Percentiles rank a stretch among this genome's conserved stretches.
phyloP scores from a whole-genome alignment of 331 rosid species.

The Saraca asoca region DNA sequence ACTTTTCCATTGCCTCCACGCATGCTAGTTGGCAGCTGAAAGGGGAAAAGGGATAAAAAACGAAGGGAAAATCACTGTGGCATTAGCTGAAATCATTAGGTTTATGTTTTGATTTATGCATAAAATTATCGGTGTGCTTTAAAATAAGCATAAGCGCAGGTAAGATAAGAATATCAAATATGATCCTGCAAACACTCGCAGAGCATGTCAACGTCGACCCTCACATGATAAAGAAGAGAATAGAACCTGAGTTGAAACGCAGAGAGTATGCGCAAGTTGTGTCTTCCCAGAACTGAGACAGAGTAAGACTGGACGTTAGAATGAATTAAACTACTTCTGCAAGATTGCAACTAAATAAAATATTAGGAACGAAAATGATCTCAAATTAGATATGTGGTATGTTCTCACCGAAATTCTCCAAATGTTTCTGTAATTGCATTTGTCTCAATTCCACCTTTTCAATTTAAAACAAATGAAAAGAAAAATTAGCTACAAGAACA shows the following conservation, averaged over 20 bases:
- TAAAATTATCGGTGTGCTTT: too few species aligned
- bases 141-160: not conserved
- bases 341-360: slow-evolving; percentile 22
- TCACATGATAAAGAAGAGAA: slow-evolving; percentile 1
- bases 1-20: slow-evolving; percentile 96
- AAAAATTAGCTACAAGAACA: slow-evolving; percentile 9
- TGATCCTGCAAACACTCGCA: not conserved
- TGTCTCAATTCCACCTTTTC: slow-evolving; percentile 89
- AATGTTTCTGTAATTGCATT: slow-evolving; percentile 86
- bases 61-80: slow-evolving; percentile 25
- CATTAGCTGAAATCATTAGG: not conserved
- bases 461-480: slow-evolving; percentile 12
- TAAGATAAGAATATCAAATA: not conserved
- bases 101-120: too few species aligned
- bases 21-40: slow-evolving; percentile 64
- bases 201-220: not conserved
- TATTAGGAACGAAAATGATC: not conserved
- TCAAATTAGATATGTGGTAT: not conserved
- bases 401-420: slow-evolving; percentile 87
- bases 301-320: slow-evolving; percentile 18
- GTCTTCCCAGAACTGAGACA: slow-evolving; percentile 88
- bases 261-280: slow-evolving; percentile 95
- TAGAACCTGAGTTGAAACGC: slow-evolving; percentile 90
- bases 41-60: not conserved
- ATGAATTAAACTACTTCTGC: slow-evolving; percentile 30